These are phyloP conservation scores for Colletotrichum coccodes DNA, from an alignment of 2,329 filamentous ascomycete genomes.

Conservation along the genomic window DNA sequence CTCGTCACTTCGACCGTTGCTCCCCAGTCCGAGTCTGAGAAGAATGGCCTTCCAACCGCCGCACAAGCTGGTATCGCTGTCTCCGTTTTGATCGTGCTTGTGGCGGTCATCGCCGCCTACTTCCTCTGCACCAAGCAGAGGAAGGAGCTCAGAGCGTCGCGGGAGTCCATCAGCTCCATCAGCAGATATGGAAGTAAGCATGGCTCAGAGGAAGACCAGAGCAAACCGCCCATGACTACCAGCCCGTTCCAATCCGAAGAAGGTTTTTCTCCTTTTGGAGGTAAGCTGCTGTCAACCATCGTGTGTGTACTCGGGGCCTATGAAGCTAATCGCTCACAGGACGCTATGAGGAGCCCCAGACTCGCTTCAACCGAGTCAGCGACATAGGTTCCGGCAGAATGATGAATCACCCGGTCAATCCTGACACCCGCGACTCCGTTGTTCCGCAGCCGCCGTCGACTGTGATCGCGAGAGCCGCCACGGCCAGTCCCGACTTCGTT, in stretches of 20 bases:
- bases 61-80: conserved; percentile 13
- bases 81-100: conserved; percentile 22
- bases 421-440: conserved; percentile 3
- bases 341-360: conserved; percentile 30
- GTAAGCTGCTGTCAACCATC: conserved; percentile 40
- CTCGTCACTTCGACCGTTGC: not conserved
- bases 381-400: conserved; percentile 17
- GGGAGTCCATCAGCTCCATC: conserved; percentile 19
- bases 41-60: not conserved
- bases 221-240: conserved; percentile 37
- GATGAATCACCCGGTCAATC: conserved; percentile 31
- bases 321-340: conserved; percentile 19
- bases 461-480: not conserved
- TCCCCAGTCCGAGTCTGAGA: not conserved
- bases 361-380: conserved; percentile 28
- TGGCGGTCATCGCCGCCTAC: conserved; percentile 32
- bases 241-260: conserved; percentile 43
- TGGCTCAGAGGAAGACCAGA: conserved; percentile 40
- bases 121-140: conserved; percentile 32
- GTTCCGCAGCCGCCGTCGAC: not conserved
- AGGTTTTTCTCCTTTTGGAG: conserved; percentile 57
- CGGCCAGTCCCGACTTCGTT: conserved; percentile 3
- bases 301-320: not conserved
- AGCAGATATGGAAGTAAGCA: conserved; percentile 32
- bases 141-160: conserved; percentile 18